Evolutionary conservation across 192 early-diverging fungal genomes (phyloP), one percentile per base, ranked within the genome.

Genomic region (Helicostylum pulchrum): DNA sequence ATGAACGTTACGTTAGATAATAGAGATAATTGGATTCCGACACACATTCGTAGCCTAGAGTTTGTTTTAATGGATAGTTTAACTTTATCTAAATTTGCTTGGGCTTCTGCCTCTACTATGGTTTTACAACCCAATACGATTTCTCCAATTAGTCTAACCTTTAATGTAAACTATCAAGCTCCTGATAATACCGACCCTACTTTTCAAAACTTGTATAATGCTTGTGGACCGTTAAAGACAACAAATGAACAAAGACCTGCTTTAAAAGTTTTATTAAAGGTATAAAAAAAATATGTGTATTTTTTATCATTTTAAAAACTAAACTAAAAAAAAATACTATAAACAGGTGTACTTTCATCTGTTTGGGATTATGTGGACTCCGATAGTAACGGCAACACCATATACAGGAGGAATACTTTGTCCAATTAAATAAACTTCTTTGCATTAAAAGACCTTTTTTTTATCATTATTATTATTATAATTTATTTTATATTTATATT

Each of bases 1-100:
- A 53, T 69, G n/a, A 69, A 69, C 63, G 61, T 63, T 1, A 69
- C 67, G 0, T 49, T 69, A 20, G 67, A 69, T 17, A 69, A 69
- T 14, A 46, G 53, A 3, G 60, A 53, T n/a, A 69, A 69, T 43
- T 69, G 67, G 67, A 58, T 69, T 14, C 67, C 67, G 0, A 69
- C 67, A 1, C 67, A 62, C 36, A 34, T 69, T 31, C 62, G 44
- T 4, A 47, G 54, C 6, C 14, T 69, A 3, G 67, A 46, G 3
- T 63, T 69, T 55, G 30, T 30, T 42, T 47, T 69, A 21, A 43
- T 63, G 0, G 67, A 69, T 48, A 69, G 61, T 12, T 11, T 50
- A 23, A 69, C 67, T 0, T 34, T 63, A 14, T 19, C 42, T n/a
- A 21, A 57, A 19, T 62, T 69, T 63, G 67, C 52, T 14, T 48